Evolutionary conservation across 495 filamentous ascomycete species (phyloP), one percentile per base, ranked within the genome.

Genomic region (Trichoderma parareesei): DNA sequence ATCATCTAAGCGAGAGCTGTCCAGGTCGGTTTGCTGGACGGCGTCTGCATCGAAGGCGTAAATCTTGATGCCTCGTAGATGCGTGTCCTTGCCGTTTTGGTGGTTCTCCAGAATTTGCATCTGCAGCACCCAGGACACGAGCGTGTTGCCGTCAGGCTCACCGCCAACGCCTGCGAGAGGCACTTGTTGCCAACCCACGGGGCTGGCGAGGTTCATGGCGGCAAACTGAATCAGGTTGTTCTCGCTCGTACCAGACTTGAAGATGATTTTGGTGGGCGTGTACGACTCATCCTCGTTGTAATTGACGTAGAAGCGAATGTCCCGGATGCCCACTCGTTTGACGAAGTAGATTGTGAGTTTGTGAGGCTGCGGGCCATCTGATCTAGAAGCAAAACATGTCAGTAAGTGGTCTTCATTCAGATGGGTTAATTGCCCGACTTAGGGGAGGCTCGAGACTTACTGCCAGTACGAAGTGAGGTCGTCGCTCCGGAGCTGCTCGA

Each of bases 21-120:
- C 65, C 1, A 9, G 43, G 16, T 61, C 41, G 16, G 49, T 43
- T 9, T 53, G 55, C 13, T 68, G 67, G 5, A 67, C 64, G 20
- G 74, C 69, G 13, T 72, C 72, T 38, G 83, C 80, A 63, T 97
- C 92, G 49, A 81, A 76, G 5, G 90, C 90, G 72, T 91, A 98
- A 37, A 98, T 85, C 81, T 97, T 93, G 72, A 98, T 82, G 0
- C 91, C 93, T 44, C 94, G 87, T 48, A 98, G 86, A 81, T 98
- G 94, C 4, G 94, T 98, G 74, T 98, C 94, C 73, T 98, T 98
- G 64, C 94, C 94, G 74, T 98, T 98, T 79, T 98, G 94, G 76
- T 98, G 94, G 69, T 98, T 98, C 77, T 97, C 95, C 65, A 91
- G 82, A 67, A 98, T 83, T 61, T 85, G 84, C 62, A 98, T 86